Base-by-base conservation (phyloP, 2,329 filamentous ascomycete species). In the Dactylellina leptospora region DNA sequence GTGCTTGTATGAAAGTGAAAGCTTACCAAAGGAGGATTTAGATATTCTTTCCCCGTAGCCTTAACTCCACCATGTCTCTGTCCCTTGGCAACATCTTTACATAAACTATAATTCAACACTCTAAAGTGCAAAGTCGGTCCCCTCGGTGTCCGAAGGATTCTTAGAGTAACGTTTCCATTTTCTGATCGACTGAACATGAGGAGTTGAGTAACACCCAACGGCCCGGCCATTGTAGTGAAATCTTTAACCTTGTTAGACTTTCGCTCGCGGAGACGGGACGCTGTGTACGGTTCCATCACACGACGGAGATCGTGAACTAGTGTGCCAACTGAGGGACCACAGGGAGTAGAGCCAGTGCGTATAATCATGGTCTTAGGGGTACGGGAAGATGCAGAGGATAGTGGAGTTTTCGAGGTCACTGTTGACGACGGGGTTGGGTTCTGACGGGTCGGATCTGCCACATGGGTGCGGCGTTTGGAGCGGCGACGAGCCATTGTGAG, bases 291-390 rank as follows among this genome's bases (percentile, higher is more conserved):
- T 81, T 97, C 92, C 92, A 99, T 96, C 82, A 97, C 93, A 61
- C 85, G 85, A 77, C 95, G 88, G 69, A 97, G 90, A 82, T 99
- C 95, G 76, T 90, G 88, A 20, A 93, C 93, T 76, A 99, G 84
- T 81, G 97, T 93, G 79, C 89, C 93, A 77, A 99, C 86, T 79
- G 90, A 96, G 70, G 91, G 87, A 66, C 95, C 95, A 56, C 99
- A 92, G 79, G 97, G 91, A 77, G 92, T 90, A 76, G 93, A 93
- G 77, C 95, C 95, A 77, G 97, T 93, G 76, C 95, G 91, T 80
- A 99, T 96, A 68, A 99, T 93, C 93, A 99, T 97, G 79, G 90
- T 96, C 84, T 97, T 97, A 30, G 95, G 95, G 55, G 88, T 85
- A 75, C 88, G 87, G 58, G 85, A 83, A 38, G 77, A 75, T 22